These are phyloP conservation scores for Lenwebbia sp. DNA, from an alignment of 345 rosid genomes.

Conservation along the genomic window DNA sequence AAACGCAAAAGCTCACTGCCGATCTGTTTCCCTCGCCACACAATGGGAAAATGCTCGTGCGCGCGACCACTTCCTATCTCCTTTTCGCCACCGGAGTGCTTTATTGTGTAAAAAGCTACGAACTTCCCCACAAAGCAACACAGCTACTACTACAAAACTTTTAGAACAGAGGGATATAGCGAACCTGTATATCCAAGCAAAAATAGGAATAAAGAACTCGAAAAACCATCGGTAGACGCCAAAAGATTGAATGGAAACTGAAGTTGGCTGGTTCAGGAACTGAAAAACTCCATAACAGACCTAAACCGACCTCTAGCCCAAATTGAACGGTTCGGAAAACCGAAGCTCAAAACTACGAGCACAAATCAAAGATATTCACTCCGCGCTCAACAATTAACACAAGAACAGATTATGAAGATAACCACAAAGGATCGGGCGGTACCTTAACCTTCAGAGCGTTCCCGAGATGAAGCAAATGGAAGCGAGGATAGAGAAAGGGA, in stretches of 20 bases:
- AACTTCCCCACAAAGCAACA: not conserved
- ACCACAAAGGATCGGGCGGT: not conserved
- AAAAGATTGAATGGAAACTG: not conserved
- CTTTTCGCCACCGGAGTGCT: not conserved
- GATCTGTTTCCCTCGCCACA: not conserved
- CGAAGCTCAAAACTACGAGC: not conserved
- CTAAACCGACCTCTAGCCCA: not conserved
- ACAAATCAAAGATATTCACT: not conserved
- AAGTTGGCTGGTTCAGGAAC: not conserved
- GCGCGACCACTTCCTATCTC: not conserved
- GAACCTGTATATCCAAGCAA: not conserved
- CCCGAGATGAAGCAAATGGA: not conserved
- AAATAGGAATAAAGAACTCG: not conserved
- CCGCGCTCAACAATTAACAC: not conserved
- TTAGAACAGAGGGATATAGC: not conserved
- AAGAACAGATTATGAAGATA: not conserved
- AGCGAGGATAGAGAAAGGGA: not conserved
- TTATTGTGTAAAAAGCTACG: not conserved
- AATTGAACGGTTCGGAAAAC: not conserved
- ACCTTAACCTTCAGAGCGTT: not conserved
- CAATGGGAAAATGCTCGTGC: not conserved
- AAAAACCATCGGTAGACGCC: not conserved
- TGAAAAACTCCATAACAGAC: not conserved
- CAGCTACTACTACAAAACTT: not conserved
- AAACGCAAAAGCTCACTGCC: not conserved